Conservation (phyloP, 148 eudicot species). For the Rhododendron ferrugineum region DNA sequence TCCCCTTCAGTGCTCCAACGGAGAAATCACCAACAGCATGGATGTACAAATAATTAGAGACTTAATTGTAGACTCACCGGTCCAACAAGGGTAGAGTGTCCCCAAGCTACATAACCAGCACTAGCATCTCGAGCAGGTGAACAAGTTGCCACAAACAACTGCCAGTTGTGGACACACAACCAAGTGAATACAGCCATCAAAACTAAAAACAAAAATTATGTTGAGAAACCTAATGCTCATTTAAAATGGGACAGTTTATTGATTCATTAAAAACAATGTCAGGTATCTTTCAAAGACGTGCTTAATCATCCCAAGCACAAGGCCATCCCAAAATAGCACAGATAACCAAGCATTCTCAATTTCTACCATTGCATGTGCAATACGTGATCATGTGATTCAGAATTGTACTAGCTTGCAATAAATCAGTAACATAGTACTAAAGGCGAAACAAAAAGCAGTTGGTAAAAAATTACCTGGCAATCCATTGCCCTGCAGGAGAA, state of each 20-base stretch:
- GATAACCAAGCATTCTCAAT: neutral
- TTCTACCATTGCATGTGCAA: neutral
- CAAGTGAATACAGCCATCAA: neutral
- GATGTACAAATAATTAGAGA: neutral
- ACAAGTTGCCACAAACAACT: conserved; percentile 87
- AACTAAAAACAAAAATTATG: neutral
- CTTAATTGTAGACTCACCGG: conserved; percentile 51
- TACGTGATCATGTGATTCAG: neutral
- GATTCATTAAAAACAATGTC: neutral
- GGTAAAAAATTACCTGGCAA: conserved; percentile 60
- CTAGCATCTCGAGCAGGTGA: conserved; percentile 78
- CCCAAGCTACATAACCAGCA: conserved; percentile 93
- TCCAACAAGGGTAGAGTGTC: conserved; percentile 84
- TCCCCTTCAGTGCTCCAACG: neutral
- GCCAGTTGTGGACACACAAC: conserved; percentile 11
- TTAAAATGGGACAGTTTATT: neutral
- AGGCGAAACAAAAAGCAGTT: neutral
- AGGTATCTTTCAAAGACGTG: neutral
- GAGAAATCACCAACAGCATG: neutral
- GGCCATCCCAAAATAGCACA: neutral
- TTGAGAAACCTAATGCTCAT: neutral
- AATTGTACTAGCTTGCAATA: neutral
- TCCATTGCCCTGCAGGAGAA: conserved; percentile 82
- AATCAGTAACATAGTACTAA: neutral
- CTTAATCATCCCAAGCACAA: neutral